Evolutionary conservation across 169 alveolate genomes (phyloP), one percentile per base, ranked within the genome.

Genomic region (Haemoproteus tartakovskyi): DNA sequence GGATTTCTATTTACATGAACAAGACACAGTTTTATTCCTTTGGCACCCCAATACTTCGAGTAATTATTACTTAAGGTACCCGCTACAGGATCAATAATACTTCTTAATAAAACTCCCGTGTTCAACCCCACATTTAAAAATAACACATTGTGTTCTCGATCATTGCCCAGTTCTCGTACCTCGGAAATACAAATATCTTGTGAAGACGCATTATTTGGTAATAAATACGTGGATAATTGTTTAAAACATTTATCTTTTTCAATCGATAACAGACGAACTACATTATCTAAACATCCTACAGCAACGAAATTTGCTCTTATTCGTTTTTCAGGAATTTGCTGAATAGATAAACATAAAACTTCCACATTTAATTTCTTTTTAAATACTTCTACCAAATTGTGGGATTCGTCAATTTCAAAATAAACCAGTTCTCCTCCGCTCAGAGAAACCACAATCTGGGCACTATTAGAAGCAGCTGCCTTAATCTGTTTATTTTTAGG

Each of bases 31-130:
- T 88, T 92, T n/a, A 96, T 95, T 12, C 96, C 92, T 46, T 95
- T 92, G n/a, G 94, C 94, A 1, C 99, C 99, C 36, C 96, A 78
- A 81, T 92, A 95, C 50, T 97, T 91, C 4, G 97, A 91, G 67
- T 98, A 93, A 50, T 95, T 97, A 61, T 95, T 98, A 19, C 96
- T 89, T n/a, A 96, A 93, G n/a, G 95, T 88, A 6, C 99, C 99
- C 2, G 97, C 89, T 1, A 94, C 87, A 16, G 92, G 62, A 81
- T 97, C 99, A 14, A 98, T 93, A 12, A 90, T 89, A 51, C 98
- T 92, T 60, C 99, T 91, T 0, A 98, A 87, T 81, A 97, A 85
- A 9, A 96, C 95, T 0, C 99, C 99, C 60, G 96, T 96, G 21
- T 90, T 92, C 59, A 97, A 90, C 3, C 99, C 99, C n/a, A 98